Evolutionary conservation across 768 basidiomycete species (phyloP).

Genomic region (Russula ochroleuca): DNA sequence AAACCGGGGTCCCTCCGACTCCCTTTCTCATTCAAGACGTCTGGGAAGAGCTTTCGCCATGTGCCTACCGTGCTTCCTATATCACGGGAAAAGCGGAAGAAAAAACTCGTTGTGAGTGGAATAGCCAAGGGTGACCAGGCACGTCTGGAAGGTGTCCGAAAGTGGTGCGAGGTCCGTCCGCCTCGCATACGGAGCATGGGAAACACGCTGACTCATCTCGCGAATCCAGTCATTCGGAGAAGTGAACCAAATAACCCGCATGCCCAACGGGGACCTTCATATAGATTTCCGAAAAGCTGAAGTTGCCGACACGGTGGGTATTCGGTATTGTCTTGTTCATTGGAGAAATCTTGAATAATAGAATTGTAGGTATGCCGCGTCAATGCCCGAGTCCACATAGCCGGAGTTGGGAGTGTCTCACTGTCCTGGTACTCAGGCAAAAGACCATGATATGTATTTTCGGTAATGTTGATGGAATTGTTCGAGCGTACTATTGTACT

Average conservation of each 20-base stretch:
- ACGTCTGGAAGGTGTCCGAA: slow-evolving; percentile 63
- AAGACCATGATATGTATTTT: slow-evolving; percentile 33
- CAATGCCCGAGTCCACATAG: slow-evolving; percentile 68
- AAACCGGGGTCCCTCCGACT: slow-evolving; percentile 35
- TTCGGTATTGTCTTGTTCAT: neutral
- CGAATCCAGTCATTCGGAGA: slow-evolving; percentile 52
- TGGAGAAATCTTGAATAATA: slow-evolving; percentile 21
- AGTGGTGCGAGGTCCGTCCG: slow-evolving; percentile 68
- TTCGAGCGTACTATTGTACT: neutral
- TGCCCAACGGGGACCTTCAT: slow-evolving; percentile 76
- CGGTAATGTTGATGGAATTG: neutral
- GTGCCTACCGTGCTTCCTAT: slow-evolving; percentile 29
- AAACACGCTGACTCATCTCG: slow-evolving; percentile 20
- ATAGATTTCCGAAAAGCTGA: slow-evolving; percentile 70
- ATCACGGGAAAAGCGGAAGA: slow-evolving; percentile 51
- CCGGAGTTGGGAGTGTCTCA: slow-evolving; percentile 72
- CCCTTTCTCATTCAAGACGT: slow-evolving; percentile 34
- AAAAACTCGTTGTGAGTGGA: slow-evolving; percentile 63
- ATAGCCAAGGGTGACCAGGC: slow-evolving; percentile 54
- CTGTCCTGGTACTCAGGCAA: slow-evolving; percentile 69
- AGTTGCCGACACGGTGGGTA: slow-evolving; percentile 72
- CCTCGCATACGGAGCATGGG: slow-evolving; percentile 19
- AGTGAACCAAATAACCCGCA: slow-evolving; percentile 63
- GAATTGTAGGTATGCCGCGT: slow-evolving; percentile 64
- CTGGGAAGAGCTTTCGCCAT: slow-evolving; percentile 24